These are phyloP conservation scores for Cryphonectria naterciae DNA, from an alignment of 2,329 filamentous ascomycete species.

Conservation along the genomic window DNA sequence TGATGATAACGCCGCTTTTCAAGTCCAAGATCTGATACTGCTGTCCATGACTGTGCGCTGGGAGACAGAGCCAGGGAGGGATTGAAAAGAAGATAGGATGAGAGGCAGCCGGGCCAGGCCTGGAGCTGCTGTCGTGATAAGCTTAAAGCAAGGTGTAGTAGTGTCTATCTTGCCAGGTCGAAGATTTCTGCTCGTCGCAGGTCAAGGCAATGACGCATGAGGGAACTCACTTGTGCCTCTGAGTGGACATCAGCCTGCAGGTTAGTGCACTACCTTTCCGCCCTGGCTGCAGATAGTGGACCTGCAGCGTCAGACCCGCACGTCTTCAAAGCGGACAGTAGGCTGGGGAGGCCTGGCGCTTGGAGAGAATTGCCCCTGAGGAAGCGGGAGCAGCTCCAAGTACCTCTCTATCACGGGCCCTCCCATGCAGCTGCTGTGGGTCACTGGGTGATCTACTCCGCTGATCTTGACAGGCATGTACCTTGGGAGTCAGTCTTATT, in stretches of 20 bases:
- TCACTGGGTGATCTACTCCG: neutral
- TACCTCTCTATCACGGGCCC: neutral
- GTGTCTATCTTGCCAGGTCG: neutral
- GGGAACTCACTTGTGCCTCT: neutral
- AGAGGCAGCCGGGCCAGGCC: conserved; percentile 1
- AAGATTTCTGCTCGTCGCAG: conserved; percentile 10
- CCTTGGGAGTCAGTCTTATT: neutral
- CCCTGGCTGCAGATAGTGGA: conserved; percentile 4
- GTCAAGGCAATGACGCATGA: conserved; percentile 7
- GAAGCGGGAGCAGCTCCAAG: neutral
- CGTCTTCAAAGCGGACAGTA: neutral
- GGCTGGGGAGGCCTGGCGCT: neutral
- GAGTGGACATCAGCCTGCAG: conserved; percentile 4
- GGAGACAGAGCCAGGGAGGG: neutral
- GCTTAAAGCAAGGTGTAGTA: conserved; percentile 1
- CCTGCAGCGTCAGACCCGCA: neutral
- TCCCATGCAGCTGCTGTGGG: conserved; percentile 4
- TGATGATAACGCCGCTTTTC: neutral
- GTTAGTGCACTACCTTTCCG: neutral
- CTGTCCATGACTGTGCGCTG: conserved; percentile 3
- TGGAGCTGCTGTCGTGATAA: neutral
- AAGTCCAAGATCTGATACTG: neutral
- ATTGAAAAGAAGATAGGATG: neutral
- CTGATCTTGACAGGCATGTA: neutral
- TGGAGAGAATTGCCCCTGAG: neutral